Percentiles rank a stretch among this genome's conserved stretches.
Conservation (phyloP, 352 stramenopile genomes). For the Globisporangium cystogenes region DNA sequence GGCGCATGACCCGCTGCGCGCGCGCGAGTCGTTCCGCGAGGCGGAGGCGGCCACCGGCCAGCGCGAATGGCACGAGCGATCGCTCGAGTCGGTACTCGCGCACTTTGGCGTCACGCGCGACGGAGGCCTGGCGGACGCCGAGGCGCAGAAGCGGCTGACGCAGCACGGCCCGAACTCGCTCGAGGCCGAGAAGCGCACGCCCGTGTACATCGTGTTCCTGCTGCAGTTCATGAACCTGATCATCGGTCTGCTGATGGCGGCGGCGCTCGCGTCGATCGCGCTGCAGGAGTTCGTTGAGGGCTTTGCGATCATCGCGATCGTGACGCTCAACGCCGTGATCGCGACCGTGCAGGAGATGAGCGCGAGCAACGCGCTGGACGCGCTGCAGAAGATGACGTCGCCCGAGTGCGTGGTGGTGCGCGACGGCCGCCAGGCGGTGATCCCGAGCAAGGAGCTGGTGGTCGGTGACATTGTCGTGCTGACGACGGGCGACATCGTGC, state of each 20-base stretch:
- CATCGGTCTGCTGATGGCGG: conserved; percentile 57
- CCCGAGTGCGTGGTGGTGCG: conserved; percentile 64
- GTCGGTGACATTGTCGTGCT: conserved; percentile 86
- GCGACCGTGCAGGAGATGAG: conserved; percentile 62
- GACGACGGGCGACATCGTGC: conserved; percentile 90
- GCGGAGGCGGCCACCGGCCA: conserved; percentile 41
- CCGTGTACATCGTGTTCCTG: conserved; percentile 55
- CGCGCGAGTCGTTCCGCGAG: conserved; percentile 52
- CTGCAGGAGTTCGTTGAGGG: conserved; percentile 65
- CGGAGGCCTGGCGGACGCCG: conserved; percentile 25
- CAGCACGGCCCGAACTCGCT: conserved; percentile 52
- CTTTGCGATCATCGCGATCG: conserved; percentile 65
- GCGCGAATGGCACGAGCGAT: conserved; percentile 45
- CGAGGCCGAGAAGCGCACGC: conserved; percentile 52
- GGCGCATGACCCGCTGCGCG: conserved; percentile 44
- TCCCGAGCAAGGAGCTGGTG: conserved; percentile 65
- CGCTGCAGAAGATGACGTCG: conserved; percentile 52
- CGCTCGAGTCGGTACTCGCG: conserved; percentile 41
- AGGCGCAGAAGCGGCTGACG: conserved; percentile 37
- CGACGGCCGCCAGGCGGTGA: conserved; percentile 42
- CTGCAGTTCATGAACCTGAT: conserved; percentile 84
- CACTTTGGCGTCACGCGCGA: conserved; percentile 34
- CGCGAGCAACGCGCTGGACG: conserved; percentile 55
- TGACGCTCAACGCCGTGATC: conserved; percentile 53
- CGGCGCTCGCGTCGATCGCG: conserved; percentile 43